Conservation (phyloP, 23 red algal species). For the Gracilaria gracilis region DNA sequence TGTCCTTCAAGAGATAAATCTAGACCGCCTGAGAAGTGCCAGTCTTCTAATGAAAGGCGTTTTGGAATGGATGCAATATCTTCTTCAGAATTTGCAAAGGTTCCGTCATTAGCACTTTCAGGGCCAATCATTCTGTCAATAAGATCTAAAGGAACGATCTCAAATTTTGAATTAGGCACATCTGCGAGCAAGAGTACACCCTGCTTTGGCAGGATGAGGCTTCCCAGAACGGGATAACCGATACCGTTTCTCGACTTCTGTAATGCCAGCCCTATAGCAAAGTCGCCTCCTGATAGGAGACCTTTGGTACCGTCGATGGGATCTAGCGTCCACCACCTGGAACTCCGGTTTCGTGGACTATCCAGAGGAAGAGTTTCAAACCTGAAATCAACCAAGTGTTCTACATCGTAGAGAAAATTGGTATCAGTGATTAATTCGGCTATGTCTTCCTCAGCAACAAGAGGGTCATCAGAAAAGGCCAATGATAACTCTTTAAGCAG, state of each 20-base stretch:
- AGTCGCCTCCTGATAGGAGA: slow-evolving; percentile 10
- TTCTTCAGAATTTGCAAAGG: not conserved
- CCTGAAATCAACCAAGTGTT: slow-evolving; percentile 10
- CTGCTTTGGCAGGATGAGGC: slow-evolving; percentile 10
- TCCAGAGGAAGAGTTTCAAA: not conserved
- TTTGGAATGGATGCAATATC: not conserved
- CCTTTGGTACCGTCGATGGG: slow-evolving; percentile 62
- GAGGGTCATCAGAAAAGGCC: slow-evolving; percentile 12
- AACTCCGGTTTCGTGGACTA: not conserved
- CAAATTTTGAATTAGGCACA: not conserved
- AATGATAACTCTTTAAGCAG: slow-evolving; percentile 5
- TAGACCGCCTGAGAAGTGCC: slow-evolving; percentile 33
- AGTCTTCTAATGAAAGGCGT: not conserved
- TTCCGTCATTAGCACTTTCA: not conserved
- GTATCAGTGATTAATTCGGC: not conserved
- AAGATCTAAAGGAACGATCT: slow-evolving; percentile 8
- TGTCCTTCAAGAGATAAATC: slow-evolving; percentile 10
- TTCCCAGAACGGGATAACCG: slow-evolving; percentile 24
- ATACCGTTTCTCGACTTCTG: not conserved
- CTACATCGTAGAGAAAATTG: not conserved
- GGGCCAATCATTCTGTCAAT: too few relatives aligned
- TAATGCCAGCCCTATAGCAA: slow-evolving; percentile 29
- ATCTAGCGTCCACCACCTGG: slow-evolving; percentile 20
- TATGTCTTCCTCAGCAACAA: slow-evolving; percentile 54
- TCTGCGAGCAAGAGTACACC: slow-evolving; percentile 18